Evolutionary conservation across 345 rosid species (phyloP), one percentile per base, ranked within the genome.

Genomic region (Cochlearia excelsa): DNA sequence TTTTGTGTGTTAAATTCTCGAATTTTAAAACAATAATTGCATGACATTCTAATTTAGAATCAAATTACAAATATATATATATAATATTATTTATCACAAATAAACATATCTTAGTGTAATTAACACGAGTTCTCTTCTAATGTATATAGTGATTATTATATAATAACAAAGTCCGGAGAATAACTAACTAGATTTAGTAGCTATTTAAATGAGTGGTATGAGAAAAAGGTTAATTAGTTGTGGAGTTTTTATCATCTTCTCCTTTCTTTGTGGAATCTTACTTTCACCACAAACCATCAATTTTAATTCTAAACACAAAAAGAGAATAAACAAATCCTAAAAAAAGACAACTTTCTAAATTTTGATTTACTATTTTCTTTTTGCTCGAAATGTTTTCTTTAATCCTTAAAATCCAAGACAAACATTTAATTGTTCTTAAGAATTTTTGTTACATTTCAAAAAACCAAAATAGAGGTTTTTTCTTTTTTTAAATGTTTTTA

Each of bases 321-420:
- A 48, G 49, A 4, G 50, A 23, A 6, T 44, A 3, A 55, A 56
- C 6, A 2, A 49, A 56, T 51, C 54, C 69, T 70, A 43, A 63
- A 42, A 37, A 50, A 43, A 51, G 59, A 40, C 5, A 34, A 43
- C 48, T 50, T 44, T 44, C 74, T 63, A 63, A 49, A 44, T 37
- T 50, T 30, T 63, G 43, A 37, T 63, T 34, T 63, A 50, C 74
- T 63, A 63, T 35, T 63, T 70, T 63, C 23, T 16, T 16, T 23
- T 57, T 35, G 7, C 48, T 30, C 29, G 49, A 57, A 50, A 35
- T 50, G 54, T 38, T 16, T 16, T 16, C 37, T 35, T 1, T 29
- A 63, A 34, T 63, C 65, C 69, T 51, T 70, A 51, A 69, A 56
- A 43, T 65, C 48, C 44, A 63, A 43, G 30, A 44, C 47, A 51